Evolutionary conservation across 176 grass and related monocot species (phyloP), one percentile per base, ranked within the genome.

Genomic region (Themeda triandra): DNA sequence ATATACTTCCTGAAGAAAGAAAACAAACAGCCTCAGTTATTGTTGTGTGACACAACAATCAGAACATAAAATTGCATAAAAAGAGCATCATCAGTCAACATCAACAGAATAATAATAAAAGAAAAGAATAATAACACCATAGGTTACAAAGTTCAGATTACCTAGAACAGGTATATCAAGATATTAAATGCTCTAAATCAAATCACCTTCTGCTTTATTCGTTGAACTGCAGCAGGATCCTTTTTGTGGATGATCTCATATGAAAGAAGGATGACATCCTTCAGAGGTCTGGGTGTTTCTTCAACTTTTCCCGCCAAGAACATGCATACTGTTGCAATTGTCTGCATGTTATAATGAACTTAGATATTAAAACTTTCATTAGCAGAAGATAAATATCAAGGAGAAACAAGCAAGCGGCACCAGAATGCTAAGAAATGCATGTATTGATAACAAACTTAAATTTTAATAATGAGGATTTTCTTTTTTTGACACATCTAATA

Each of bases 301-400:
- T 98, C 95, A 80, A 98, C 95, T 90, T 98, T 98, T 63, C 92
- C 95, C 25, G 92, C 95, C 83, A 98, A 87, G 82, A 98, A 98
- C 95, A 98, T 98, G 73, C 95, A 98, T 64, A 98, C 92, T 59
- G 95, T 98, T 40, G 95, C 95, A 75, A 95, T 87, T 44, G 91
- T 98, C 92, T 95, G 90, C 80, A 89, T 46, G 21, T 60, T 60
- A 60, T 78, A 86, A 66, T 73, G 23, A 86, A 60, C 6, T 64
- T 44, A 33, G 7, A 71, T 32, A 54, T 76, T 69, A 77, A 17
- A 35, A 66, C 15, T 59, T 33, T 40, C 37, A 89, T 28, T 63
- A 63, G 67, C 60, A 83, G 13, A 53, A 48, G 14, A n/a, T 45
- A 75, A 30, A 62, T 63, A 71, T 7, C 13, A 18, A 53, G 66